Evolutionary conservation across 2,329 filamentous ascomycete genomes (phyloP), one percentile per base, ranked within the genome.

Genomic region (Fusarium sp.): DNA sequence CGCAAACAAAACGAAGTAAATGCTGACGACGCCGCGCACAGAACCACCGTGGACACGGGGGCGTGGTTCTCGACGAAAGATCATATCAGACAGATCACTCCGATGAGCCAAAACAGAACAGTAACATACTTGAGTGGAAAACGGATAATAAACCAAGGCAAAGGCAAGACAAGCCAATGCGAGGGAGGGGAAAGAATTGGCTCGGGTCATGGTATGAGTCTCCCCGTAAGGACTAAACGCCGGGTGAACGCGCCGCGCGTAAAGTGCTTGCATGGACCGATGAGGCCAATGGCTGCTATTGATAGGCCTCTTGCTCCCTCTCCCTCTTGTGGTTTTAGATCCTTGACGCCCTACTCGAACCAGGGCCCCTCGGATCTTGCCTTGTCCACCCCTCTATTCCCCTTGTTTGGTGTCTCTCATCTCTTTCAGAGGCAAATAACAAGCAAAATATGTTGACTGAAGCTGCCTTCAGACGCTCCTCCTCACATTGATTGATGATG

Each of bases 221-320:
- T 74, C 71, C 55, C 71, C 55, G 60, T 66, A 35, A 52, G 17
- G 45, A 39, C 59, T 36, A 44, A 36, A 69, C 54, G 59, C 61
- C 66, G 42, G 44, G 38, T 47, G 65, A 61, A 62, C 67, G 71
- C 56, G 71, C 63, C 63, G 48, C 72, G 72, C 65, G 72, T 75
- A 75, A 75, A 75, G 72, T 75, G 72, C 72, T 75, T 75, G 72
- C 72, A 75, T 72, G 45, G 59, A n/a, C 38, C 26, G 14, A 58
- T 58, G 17, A n/a, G 41, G 41, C 41, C 41, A 36, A 38, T 48
- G 20, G 31, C 33, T 49, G 54, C n/a, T 45, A 44, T 20, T 44
- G 35, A 57, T 42, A n/a, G 36, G 52, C 36, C 38, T 56, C 35
- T 24, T 18, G 17, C 15, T 31, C 44, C 36, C 33, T 42, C 49